Evolutionary conservation across 2,329 filamentous ascomycete genomes (phyloP), one percentile per base, ranked within the genome.

Genomic region (Juglanconis juglandina): DNA sequence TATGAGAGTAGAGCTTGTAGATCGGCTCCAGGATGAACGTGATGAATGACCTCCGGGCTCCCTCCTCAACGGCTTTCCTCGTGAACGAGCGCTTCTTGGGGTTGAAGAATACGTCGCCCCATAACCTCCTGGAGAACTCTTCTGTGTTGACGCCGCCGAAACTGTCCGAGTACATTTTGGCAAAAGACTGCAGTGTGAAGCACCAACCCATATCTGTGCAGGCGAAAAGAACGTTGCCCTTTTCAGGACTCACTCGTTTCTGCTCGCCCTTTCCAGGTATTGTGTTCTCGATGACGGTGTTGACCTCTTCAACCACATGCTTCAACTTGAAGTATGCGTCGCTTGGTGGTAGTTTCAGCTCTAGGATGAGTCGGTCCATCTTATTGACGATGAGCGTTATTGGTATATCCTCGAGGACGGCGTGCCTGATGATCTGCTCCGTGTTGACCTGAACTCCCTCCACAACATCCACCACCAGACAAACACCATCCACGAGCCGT

Each of bases 321-420:
- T 97, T 98, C 58, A 99, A 81, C 81, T 99, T 99, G 82, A 97
- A 98, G 77, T 99, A 99, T 11, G 95, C 95, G 72, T 99, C 95
- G 66, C 88, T 91, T 2, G 95, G 95, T 2, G 95, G 95, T 13
- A 99, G 82, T 73, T 96, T 96, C 54, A 99, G 81, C 76, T 99
- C 95, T 50, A 99, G 77, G 64, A 99, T 96, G 62, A 99, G 78
- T 32, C 95, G 87, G 69, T 99, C 95, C 87, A 99, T 89, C 79
- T 99, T 99, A 82, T 98, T 99, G 76, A 99, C 84, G 59, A 99
- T 87, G 63, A 99, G 79, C 0, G 92, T 95, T 67, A 99, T 77
- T 1, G 95, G 94, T 4, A 98, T 81, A 68, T 92, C 91, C 72
- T 97, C 91, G 34, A 96, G 81, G 3, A 97, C 89, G 2, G 93